Base-by-base conservation (phyloP, 495 filamentous ascomycete genomes). In the Diplogelasinospora grovesii region DNA sequence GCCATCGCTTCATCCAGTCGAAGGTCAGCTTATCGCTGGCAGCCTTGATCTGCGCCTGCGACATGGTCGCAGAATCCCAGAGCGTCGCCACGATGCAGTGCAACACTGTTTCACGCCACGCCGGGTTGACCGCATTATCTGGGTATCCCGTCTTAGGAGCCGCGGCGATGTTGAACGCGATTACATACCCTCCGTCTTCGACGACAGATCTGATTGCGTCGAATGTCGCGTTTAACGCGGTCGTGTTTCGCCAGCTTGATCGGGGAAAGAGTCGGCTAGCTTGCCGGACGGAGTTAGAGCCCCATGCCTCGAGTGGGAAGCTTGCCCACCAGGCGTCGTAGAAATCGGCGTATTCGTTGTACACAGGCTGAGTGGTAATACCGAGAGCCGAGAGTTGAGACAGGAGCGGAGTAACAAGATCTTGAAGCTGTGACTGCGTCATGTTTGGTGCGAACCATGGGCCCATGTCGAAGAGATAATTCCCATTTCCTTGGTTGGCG, bases 381-480 rank as follows among this genome's bases (percentile, higher is more conserved):
- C 62, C 59, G n/a, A 65, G 56, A 3, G 24, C 25, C 3, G 37
- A 24, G 3, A 61, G 56, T 3, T 70, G 56, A 13, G 63, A 46
- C 38, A 70, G 66, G 52, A 69, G 74, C 5, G 74, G 73, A 9
- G 55, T 44, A 1, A 73, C 50, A 11, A 78, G 63, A 20, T 49
- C 39, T 31, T 66, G 59, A 39, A 69, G 60, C 35, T 75, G 52
- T n/a, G 50, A 44, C 6, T 60, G 36, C 9, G 72, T 71, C 57
- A 75, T 63, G 59, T 73, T 75, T 44, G n/a, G n/a, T n/a, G n/a
- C 57, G 1, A 65, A 68, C 46, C 73, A 75, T 53, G 70, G 69
- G 2, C 70, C 70, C 30, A 61, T 52, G 32, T 46, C 52, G 62
- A 68, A 71, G 10, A 61, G 38, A 29, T 55, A 68, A 19, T 50